Evolutionary conservation across 495 filamentous ascomycete genomes (phyloP), one percentile per base, ranked within the genome.

Genomic region (Echria macrotheca): DNA sequence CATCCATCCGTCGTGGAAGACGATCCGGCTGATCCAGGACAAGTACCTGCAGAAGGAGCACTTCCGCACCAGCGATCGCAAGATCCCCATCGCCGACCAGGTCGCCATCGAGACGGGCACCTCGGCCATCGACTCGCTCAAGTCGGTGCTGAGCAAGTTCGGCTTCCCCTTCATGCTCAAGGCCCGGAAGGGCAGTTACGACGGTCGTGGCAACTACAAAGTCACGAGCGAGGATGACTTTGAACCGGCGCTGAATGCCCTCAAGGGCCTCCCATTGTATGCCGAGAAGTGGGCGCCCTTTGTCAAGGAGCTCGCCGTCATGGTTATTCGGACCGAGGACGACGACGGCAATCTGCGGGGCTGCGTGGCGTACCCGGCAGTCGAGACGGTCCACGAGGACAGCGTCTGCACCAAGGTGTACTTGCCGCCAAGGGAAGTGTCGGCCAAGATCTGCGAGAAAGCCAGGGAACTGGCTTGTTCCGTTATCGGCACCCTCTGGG

Each of bases 141-240:
- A 79, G 43, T 67, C 77, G 33, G 77, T 85, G 32, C 85, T 80
- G 7, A 60, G 76, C 41, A 67, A 78, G 43, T 76, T 89, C 35
- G 89, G 89, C 14, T 90, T 83, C 63, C 94, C 93, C 9, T 84
- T 89, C 68, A 97, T 98, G 91, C 72, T 98, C 42, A 98, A 98
- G 71, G 85, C 87, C 2, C 80, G 89, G 57, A 96, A 85, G 41
- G 83, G 91, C 63, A 91, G 90, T 25, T 98, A 98, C 59, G 93
- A 98, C 67, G 93, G 93, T 25, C 78, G 89, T 14, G 91, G 93
- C 22, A 98, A 97, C 68, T 91, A 82, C 67, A 82, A 82, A 22
- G 81, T 97, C 47, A 72, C 71, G 51, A 78, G 76, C 17, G 70
- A 76, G 14, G 72, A 72, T 2, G 89, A 94, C 57, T 81, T 96